Percentiles rank a stretch among this genome's conserved stretches.
phyloP scores from a whole-genome alignment of 768 basidiomycete species.

The Guyanaporus albipodus region DNA sequence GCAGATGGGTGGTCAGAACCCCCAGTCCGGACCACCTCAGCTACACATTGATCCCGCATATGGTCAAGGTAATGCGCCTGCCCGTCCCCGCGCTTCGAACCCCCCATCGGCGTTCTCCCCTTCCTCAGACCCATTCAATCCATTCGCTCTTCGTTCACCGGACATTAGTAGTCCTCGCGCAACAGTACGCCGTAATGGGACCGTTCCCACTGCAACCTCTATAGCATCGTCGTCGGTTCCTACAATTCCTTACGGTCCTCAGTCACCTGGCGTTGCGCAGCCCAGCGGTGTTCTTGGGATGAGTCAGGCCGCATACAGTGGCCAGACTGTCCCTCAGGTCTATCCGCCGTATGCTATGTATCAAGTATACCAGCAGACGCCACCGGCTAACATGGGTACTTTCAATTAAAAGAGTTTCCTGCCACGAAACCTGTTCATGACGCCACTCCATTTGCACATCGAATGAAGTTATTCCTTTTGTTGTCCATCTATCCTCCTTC shows the following conservation, averaged over 20 bases:
- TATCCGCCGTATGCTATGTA: constrained; percentile 80
- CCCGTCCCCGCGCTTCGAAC: constrained; percentile 44
- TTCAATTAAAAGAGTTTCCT: constrained; percentile 51
- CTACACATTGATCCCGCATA: constrained; percentile 68
- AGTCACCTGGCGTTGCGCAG: constrained; percentile 59
- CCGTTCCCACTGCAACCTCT: constrained; percentile 29
- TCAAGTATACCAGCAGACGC: constrained; percentile 75
- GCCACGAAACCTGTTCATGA: constrained; percentile 41
- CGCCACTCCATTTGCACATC: constrained; percentile 31
- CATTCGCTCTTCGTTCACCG: constrained; percentile 49
- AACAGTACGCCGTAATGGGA: constrained; percentile 44
- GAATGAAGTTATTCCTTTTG: constrained; percentile 33
- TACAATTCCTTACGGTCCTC: constrained; percentile 50
- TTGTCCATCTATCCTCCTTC: constrained; percentile 31
- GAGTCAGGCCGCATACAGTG: constrained; percentile 62
- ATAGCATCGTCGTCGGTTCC: constrained; percentile 29
- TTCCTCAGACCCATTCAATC: constrained; percentile 53
- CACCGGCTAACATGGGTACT: constrained; percentile 68
- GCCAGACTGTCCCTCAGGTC: constrained; percentile 57
- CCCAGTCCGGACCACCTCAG: constrained; percentile 72
- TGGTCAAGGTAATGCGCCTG: constrained; percentile 39
- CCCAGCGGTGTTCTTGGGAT: constrained; percentile 56
- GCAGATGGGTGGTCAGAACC: constrained; percentile 87
- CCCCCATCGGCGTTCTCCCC: constrained; percentile 48
- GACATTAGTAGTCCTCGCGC: constrained; percentile 50